Conservation (phyloP, 768 basidiomycete genomes). For the Mycena indigotica region DNA sequence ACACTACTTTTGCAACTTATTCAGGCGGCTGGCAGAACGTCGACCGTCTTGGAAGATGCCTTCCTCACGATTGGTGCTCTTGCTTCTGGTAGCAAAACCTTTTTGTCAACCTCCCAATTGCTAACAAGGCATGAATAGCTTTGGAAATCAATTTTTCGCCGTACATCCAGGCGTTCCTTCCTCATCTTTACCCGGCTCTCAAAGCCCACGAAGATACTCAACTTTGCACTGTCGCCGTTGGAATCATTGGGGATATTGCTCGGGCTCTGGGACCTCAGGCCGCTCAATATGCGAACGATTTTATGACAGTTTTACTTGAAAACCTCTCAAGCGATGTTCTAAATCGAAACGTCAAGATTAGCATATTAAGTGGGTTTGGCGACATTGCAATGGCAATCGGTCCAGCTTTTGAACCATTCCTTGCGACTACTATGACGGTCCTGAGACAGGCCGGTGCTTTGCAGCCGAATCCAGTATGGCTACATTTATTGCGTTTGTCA, state of each 20-base stretch:
- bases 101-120: not conserved
- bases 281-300: constrained; percentile 78
- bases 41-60: constrained; percentile 93
- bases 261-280: constrained; percentile 88
- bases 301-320: constrained; percentile 92
- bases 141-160: constrained; percentile 78
- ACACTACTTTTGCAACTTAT: constrained; percentile 85
- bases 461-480: constrained; percentile 80
- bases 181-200: constrained; percentile 85
- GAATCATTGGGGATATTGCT: constrained; percentile 95
- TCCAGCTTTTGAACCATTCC: constrained; percentile 81
- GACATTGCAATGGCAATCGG: constrained; percentile 95
- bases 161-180: constrained; percentile 85
- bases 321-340: constrained; percentile 89
- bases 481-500: not conserved
- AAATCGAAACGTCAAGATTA: constrained; percentile 93
- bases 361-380: constrained; percentile 93
- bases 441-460: constrained; percentile 88
- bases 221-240: constrained; percentile 92
- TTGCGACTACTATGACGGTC: constrained; percentile 89
- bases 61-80: constrained; percentile 92
- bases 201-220: constrained; percentile 94
- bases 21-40: constrained; percentile 85
- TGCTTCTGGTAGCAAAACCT: constrained; percentile 54
- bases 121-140: constrained; percentile 41